Conservation (phyloP, 2,329 filamentous ascomycete genomes). For the Periglandula ipomoeae region DNA sequence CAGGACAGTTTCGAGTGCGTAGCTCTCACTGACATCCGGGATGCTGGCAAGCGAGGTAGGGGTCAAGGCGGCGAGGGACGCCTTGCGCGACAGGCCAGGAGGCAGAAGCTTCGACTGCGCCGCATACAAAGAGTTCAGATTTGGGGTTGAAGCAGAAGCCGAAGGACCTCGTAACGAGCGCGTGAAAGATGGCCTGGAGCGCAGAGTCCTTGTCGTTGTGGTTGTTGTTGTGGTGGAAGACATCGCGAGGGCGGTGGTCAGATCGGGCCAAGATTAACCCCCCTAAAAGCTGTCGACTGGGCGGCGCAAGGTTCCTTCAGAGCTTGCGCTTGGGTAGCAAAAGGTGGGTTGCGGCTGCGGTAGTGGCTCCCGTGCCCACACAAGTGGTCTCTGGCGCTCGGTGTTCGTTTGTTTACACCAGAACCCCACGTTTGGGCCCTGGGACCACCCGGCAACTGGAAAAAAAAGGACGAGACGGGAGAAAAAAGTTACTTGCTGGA, state of each 20-base stretch:
- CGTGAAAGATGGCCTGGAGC: conserved; percentile 14
- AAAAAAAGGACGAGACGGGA: neutral
- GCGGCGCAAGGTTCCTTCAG: neutral
- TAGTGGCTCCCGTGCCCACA: conserved; percentile 2
- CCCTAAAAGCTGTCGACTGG: neutral
- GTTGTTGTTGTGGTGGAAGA: conserved; percentile 12
- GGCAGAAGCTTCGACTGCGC: conserved; percentile 38
- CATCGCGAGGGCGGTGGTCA: conserved; percentile 12
- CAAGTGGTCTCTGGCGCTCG: neutral
- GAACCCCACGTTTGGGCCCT: neutral
- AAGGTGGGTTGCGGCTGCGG: conserved; percentile 2
- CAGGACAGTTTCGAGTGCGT: conserved; percentile 47
- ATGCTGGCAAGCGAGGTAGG: conserved; percentile 53
- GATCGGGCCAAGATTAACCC: conserved; percentile 3
- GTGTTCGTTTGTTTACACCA: neutral
- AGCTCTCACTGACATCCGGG: conserved; percentile 56
- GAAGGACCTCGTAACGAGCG: conserved; percentile 35
- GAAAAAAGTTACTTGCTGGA: neutral
- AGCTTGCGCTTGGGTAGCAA: neutral
- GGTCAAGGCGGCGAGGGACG: conserved; percentile 61
- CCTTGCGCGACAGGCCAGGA: conserved; percentile 54
- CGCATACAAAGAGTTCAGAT: conserved; percentile 44
- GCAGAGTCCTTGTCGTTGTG: conserved; percentile 10
- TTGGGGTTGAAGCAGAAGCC: conserved; percentile 47
- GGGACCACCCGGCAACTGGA: neutral